Base-by-base conservation (phyloP, 306 rosid species). In the Gleditsia sinensis region DNA sequence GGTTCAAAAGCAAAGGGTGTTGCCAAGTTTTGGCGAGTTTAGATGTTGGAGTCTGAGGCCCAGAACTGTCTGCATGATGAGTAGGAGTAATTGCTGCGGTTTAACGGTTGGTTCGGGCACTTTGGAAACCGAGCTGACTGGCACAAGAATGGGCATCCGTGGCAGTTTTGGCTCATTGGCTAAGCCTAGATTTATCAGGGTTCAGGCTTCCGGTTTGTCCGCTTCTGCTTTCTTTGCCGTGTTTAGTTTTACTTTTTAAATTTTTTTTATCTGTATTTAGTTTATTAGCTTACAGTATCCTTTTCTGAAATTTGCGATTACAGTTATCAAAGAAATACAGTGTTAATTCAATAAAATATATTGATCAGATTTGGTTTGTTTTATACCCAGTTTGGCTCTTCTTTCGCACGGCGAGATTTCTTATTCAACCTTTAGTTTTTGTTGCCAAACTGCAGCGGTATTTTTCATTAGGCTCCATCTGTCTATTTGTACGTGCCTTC, bases 141-240 rank as follows among this genome's bases (percentile, higher is more conserved):
- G 81, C 27, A 56, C 73, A 58, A 83, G 87, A 71, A 50, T 23
- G n/a, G 86, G 75, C 40, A 63, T 81, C 63, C 80, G 74, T 68
- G 79, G 82, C 84, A 71, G 86, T 82, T 79, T 86, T 75, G 81
- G 90, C 46, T 75, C 90, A 10, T 77, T 83, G 0, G 81, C 82
- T 48, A 93, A 85, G 71, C 57, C 84, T 69, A 86, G 89, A 85
- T 81, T 90, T 53, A 39, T 81, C 81, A 83, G 76, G 80, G 84
- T 86, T 62, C 89, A 77, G 25, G 84, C 97, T 82, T 80, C 95
- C 45, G 97, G 98, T 90, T 63, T 79, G 85, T 77, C 64, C 20
- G 23, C 61, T 72, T 2, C 33, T 83, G 48, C 63, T 50, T 5
- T 55, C 61, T 10, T 10, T 53, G 23, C n/a, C 33, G 11, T 16